A percentile compares a stretch with the other conserved stretches of the same genome.
Conservation (phyloP, 116 monocot genomes). For the Dioscorea cayenensis region DNA sequence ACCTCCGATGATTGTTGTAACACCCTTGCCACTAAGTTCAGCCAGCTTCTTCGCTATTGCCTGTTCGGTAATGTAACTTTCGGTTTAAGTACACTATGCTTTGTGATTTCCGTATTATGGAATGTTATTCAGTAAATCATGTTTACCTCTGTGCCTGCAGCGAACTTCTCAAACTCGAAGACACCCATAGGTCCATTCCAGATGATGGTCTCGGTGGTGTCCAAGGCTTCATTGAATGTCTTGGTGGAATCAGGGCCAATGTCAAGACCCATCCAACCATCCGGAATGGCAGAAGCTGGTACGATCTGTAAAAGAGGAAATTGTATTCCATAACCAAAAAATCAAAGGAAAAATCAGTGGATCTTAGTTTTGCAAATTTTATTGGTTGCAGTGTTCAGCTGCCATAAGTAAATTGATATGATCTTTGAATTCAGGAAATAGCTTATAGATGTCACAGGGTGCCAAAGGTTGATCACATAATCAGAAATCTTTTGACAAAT, state of each 20-base stretch:
- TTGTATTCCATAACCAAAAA: too few relatives aligned
- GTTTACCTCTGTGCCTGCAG: conserved; percentile 36
- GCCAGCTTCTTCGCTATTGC: conserved; percentile 48
- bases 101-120: too few relatives aligned
- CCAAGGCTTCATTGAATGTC: conserved; percentile 30
- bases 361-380: too few relatives aligned
- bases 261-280: conserved; percentile 57
- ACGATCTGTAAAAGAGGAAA: conserved; percentile 15
- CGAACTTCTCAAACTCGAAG: conserved; percentile 52
- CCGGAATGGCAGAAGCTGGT: conserved; percentile 31
- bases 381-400: too few relatives aligned
- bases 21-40: conserved; percentile 33
- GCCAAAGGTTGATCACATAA: too few relatives aligned
- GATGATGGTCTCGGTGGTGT: conserved; percentile 32
- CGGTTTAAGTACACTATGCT: neutral
- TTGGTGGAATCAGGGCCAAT: conserved; percentile 39
- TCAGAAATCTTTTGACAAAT: too few relatives aligned
- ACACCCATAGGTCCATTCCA: conserved; percentile 62
- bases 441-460: too few relatives aligned
- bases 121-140: too few relatives aligned
- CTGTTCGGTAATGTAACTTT: conserved; percentile 3
- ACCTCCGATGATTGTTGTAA: conserved; percentile 41
- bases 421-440: too few relatives aligned
- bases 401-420: too few relatives aligned
- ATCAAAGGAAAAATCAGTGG: too few relatives aligned